A percentile compares a stretch with the other conserved stretches of the same genome.
Evolutionary conservation across 768 basidiomycete genomes (phyloP).

Genomic region (Tylopilus felleus): DNA sequence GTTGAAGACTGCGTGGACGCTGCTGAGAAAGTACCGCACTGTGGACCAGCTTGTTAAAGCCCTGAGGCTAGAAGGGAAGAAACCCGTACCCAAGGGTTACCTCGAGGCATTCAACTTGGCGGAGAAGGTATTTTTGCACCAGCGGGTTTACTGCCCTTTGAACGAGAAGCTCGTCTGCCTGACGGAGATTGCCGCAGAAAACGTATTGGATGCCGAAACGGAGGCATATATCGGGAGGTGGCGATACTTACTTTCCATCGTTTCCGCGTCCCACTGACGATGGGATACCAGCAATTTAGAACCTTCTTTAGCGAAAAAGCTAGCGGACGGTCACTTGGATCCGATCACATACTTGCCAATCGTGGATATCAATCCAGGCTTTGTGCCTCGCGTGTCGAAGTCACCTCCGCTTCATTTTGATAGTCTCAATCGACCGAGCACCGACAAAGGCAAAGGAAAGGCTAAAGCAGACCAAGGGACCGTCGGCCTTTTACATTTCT

Average conservation of each 20-base stretch:
- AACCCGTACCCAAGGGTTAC: constrained; percentile 75
- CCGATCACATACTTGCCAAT: constrained; percentile 69
- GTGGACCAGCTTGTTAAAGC: constrained; percentile 78
- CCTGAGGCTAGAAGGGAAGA: constrained; percentile 79
- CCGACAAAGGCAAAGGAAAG: constrained; percentile 49
- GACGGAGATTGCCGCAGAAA: constrained; percentile 52
- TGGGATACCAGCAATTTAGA: constrained; percentile 54
- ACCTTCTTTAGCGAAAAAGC: constrained; percentile 54
- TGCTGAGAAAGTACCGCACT: constrained; percentile 83
- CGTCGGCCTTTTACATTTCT: constrained; percentile 56
- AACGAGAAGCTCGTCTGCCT: constrained; percentile 66
- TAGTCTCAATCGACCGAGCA: constrained; percentile 23
- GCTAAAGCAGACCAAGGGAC: constrained; percentile 20
- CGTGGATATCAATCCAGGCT: constrained; percentile 73
- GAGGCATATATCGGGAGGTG: constrained; percentile 75
- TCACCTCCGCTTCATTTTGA: constrained; percentile 34
- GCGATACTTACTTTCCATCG: background rate
- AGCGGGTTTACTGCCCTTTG: constrained; percentile 84
- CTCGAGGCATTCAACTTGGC: constrained; percentile 72
- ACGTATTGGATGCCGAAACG: constrained; percentile 52
- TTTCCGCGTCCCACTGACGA: constrained; percentile 7
- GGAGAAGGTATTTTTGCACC: constrained; percentile 90
- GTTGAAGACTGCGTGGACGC: constrained; percentile 84
- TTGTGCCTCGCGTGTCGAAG: constrained; percentile 52
- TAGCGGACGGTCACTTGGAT: constrained; percentile 69